A percentile compares a stretch with the other conserved stretches of the same genome.
Evolutionary conservation across 495 filamentous ascomycete species (phyloP).

Genomic region (Ascobolus immersus): DNA sequence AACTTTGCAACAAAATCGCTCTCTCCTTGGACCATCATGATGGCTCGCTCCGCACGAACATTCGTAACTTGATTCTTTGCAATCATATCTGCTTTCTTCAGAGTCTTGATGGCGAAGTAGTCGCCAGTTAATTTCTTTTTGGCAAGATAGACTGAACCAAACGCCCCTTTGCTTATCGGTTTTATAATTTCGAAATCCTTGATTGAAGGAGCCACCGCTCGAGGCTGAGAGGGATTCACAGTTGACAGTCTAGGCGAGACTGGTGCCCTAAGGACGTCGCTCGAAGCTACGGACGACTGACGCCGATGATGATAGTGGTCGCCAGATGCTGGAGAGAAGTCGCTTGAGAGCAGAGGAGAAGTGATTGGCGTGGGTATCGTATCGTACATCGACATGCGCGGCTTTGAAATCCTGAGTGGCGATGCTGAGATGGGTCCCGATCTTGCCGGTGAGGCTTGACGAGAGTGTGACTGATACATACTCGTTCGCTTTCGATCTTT

Average conservation of each 20-base stretch:
- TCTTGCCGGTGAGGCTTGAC: constrained; percentile 67
- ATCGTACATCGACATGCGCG: constrained; percentile 46
- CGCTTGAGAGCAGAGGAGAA: constrained; percentile 61
- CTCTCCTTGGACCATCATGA: constrained; percentile 99
- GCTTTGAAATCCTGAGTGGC: constrained; percentile 64
- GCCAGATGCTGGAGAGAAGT: constrained; percentile 47
- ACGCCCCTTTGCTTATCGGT: constrained; percentile 94
- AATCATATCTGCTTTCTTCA: constrained; percentile 98
- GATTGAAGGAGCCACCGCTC: constrained; percentile 77
- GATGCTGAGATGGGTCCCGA: constrained; percentile 40
- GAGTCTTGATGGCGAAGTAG: constrained; percentile 92
- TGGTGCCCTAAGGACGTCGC: constrained; percentile 37
- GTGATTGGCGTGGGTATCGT: constrained; percentile 60
- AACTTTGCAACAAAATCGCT: constrained; percentile 97
- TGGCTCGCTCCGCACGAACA: constrained; percentile 94
- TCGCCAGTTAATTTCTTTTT: constrained; percentile 97
- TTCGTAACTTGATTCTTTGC: constrained; percentile 99
- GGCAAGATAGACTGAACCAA: constrained; percentile 88
- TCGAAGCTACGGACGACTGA: constrained; percentile 73
- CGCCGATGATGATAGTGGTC: constrained; percentile 55
- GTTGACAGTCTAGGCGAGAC: constrained; percentile 54
- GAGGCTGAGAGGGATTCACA: constrained; percentile 43
- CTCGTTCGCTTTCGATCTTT: constrained; percentile 62
- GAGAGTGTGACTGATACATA: constrained; percentile 30
- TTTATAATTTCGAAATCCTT: constrained; percentile 99